Base-by-base conservation (phyloP, 768 basidiomycete species). In the Termitomyces sp. region DNA sequence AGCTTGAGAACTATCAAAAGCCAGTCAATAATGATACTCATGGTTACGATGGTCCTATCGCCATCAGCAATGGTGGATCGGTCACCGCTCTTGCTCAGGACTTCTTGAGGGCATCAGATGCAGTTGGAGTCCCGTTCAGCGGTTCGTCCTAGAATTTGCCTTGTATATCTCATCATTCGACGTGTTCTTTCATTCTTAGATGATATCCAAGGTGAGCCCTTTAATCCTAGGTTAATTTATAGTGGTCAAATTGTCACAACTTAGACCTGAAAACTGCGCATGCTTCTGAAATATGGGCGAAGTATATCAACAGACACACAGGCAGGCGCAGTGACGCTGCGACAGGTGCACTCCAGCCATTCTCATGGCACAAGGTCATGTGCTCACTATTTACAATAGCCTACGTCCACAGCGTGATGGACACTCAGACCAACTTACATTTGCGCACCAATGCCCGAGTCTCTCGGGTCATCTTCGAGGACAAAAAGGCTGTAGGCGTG, bases 1-100 rank as follows among this genome's bases (percentile, higher is more conserved):
- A 85, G 80, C 73, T 88, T 55, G 86, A 88, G 78, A 86, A 87
- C 73, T 88, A 89, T 68, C 87, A 88, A 76, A 87, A 87, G 71
- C 85, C 87, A 1, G 70, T 68, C 26, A 86, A 86, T 73, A 87
- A 83, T 67, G 73, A 84, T 57, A 82, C 79, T 2, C 86, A 88
- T 67, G 87, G 86, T 43, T 87, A 87, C 61, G 80, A 84, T 57
- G 87, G 87, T 4, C 86, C 87, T n/a, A 85, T 89, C 55, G 84
- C 85, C 14, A 87, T 88, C 67, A 82, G 80, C 62, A 86, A 87
- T 60, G 86, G 87, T 62, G 85, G 86, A 54, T 78, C 81, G 22
- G 77, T 86, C 60, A 83, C 78, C 8, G 75, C 78, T 5, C 76
- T 87, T 46, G 86, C 85, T 18, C 85, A 88, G 47, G 87, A 88